A percentile compares a stretch with the other conserved stretches of the same genome.
Conservation (phyloP, 345 rosid species). For the Sonneratia caseolaris region DNA sequence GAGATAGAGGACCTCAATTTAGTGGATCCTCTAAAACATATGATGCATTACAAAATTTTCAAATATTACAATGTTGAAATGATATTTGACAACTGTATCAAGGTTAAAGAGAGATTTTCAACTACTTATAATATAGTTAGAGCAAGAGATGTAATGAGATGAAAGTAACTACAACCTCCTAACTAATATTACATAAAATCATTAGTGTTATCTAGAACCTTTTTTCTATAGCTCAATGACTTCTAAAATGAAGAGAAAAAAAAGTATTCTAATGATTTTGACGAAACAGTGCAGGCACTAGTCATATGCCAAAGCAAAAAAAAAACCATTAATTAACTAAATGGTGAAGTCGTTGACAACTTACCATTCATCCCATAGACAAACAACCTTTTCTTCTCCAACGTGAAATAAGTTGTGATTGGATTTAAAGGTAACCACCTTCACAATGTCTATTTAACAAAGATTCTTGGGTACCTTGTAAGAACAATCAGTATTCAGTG, state of each 20-base stretch:
- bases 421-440: conserved; percentile 3
- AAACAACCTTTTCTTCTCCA: conserved; percentile 73
- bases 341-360: conserved; percentile 4
- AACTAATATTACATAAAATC: background rate
- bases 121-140: background rate
- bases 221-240: background rate
- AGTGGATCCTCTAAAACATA: too few species aligned
- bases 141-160: too few species aligned
- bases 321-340: background rate
- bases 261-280: too few species aligned
- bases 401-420: conserved; percentile 36
- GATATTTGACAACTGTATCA: background rate
- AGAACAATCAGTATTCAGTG: conserved; percentile 28
- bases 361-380: conserved; percentile 83
- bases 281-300: background rate
- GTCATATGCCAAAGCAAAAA: conserved; percentile 3
- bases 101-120: background rate
- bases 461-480: conserved; percentile 49
- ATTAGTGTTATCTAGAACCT: background rate
- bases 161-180: background rate
- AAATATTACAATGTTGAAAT: too few species aligned
- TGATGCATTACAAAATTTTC: too few species aligned
- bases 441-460: conserved; percentile 2
- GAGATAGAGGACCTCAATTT: too few species aligned
- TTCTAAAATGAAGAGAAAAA: background rate